Percentiles rank a stretch among this genome's conserved stretches.
Conservation (phyloP, 345 rosid species). For the Eutrema japonicum region DNA sequence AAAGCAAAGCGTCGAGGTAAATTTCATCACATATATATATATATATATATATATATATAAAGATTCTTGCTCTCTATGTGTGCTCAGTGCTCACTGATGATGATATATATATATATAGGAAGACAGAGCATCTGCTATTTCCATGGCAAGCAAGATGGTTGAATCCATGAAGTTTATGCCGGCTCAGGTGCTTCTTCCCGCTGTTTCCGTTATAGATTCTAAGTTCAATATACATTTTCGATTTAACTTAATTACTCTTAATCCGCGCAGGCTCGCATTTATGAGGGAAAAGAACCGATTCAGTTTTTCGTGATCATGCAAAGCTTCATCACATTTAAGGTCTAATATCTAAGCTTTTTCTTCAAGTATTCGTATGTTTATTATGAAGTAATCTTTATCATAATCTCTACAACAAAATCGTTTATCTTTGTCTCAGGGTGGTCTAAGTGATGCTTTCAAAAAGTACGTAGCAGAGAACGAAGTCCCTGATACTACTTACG, state of each 20-base stretch:
- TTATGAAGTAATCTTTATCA: constrained; percentile 3
- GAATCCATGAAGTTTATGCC: constrained; percentile 85
- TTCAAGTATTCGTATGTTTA: background rate
- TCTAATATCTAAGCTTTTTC: constrained; percentile 34
- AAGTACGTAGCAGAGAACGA: constrained; percentile 70
- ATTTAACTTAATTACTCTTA: constrained; percentile 9
- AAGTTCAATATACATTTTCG: background rate
- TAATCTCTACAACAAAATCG: background rate
- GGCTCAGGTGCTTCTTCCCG: constrained; percentile 55
- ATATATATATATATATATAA: background rate
- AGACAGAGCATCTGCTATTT: constrained; percentile 73
- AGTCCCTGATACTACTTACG: constrained; percentile 77
- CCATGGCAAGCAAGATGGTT: constrained; percentile 82
- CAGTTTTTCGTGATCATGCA: constrained; percentile 91
- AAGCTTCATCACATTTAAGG: constrained; percentile 88
- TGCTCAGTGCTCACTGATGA: constrained; percentile 29
- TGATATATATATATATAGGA: constrained; percentile 53
- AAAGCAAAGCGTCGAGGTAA: constrained; percentile 89
- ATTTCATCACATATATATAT: background rate
- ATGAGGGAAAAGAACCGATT: constrained; percentile 89
- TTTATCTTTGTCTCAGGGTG: constrained; percentile 65
- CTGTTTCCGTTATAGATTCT: constrained; percentile 35
- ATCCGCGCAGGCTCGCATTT: constrained; percentile 68
- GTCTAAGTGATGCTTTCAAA: constrained; percentile 86
- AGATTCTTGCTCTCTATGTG: constrained; percentile 9